These are phyloP conservation scores for Diplodia seriata DNA, from an alignment of 2,329 filamentous ascomycete species.

Conservation along the genomic window DNA sequence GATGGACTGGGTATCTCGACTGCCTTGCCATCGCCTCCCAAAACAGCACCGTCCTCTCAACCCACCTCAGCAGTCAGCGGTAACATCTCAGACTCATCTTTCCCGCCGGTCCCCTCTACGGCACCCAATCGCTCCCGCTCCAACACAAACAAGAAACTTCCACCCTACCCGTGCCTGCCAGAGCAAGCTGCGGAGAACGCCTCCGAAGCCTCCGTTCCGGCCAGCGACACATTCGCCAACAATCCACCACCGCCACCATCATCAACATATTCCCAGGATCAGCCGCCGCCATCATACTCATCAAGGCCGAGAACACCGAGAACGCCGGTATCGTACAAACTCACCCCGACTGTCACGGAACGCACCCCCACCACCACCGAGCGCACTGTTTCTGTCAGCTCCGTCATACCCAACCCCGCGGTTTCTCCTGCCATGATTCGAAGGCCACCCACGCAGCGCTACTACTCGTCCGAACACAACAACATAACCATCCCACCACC, in stretches of 20 bases:
- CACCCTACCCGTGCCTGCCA: constrained; percentile 12
- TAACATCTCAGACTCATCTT: constrained; percentile 10
- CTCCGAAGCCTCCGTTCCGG: neutral
- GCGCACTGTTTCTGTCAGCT: neutral
- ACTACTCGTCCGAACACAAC: neutral
- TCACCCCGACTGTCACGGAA: constrained; percentile 12
- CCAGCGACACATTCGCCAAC: neutral
- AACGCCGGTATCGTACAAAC: constrained; percentile 11
- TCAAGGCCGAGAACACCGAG: neutral
- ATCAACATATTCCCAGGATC: neutral
- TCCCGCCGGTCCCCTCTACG: neutral
- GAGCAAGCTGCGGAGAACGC: neutral
- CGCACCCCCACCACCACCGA: constrained; percentile 1
- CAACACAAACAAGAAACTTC: constrained; percentile 25
- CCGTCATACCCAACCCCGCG: neutral
- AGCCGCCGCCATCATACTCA: neutral
- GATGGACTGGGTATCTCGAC: constrained; percentile 11
- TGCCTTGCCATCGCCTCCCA: constrained; percentile 1
- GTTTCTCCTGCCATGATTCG: neutral
- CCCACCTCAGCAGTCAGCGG: constrained; percentile 11
- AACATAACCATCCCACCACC: neutral
- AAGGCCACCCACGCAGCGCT: neutral
- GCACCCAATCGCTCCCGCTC: constrained; percentile 10
- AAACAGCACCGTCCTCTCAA: constrained; percentile 8
- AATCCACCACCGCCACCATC: constrained; percentile 8